These are phyloP conservation scores for Corymbia calophylla DNA, from an alignment of 441 rosid genomes.

Conservation along the genomic window DNA sequence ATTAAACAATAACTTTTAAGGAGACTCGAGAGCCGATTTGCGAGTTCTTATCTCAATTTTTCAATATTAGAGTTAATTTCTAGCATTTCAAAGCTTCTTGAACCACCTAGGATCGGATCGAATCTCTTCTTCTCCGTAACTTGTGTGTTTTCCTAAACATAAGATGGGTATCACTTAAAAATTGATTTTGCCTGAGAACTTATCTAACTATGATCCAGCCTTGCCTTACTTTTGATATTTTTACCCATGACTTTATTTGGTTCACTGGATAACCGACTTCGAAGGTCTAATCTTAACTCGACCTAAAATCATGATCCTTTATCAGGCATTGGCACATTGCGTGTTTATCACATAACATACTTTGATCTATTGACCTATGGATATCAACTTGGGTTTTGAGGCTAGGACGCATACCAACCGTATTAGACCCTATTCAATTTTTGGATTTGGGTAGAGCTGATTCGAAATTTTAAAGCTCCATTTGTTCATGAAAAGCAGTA, in stretches of 20 bases:
- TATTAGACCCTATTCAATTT: neutral
- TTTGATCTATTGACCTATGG: neutral
- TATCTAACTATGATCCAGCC: too few relatives aligned
- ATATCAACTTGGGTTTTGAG: neutral
- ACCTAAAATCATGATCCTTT: neutral
- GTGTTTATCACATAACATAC: neutral
- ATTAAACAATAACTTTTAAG: neutral
- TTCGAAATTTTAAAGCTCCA: neutral
- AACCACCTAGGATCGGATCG: neutral
- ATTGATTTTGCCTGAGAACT: rapidly evolving
- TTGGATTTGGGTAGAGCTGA: neutral
- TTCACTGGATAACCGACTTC: neutral
- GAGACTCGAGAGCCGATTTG: neutral
- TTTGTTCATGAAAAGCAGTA: neutral
- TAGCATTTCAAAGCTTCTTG: neutral
- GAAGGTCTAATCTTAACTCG: neutral
- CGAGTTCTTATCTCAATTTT: rapidly evolving
- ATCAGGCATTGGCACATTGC: rapidly evolving
- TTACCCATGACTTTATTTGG: neutral
- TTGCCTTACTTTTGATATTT: rapidly evolving
- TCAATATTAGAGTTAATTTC: neutral
- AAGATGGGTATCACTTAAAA: neutral
- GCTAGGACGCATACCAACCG: neutral
- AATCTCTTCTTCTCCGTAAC: neutral
- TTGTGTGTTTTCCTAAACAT: neutral